Conservation (phyloP, 2,329 filamentous ascomycete species). For the Colletotrichum tamarilloi region DNA sequence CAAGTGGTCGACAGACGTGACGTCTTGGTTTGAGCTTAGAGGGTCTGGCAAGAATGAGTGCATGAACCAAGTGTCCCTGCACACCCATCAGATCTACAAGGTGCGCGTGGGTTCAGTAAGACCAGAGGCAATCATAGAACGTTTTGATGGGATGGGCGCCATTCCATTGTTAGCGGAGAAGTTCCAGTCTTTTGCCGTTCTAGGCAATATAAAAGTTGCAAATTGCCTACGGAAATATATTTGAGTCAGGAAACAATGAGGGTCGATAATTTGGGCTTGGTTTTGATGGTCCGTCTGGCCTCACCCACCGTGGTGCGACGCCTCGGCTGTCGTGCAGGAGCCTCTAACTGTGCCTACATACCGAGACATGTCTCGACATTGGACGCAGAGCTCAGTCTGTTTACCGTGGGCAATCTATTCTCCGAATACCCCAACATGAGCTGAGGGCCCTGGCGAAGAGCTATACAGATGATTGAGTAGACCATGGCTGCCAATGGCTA, state of each 20-base stretch:
- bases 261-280: neutral
- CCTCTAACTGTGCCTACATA: neutral
- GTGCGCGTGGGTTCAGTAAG: neutral
- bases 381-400: neutral
- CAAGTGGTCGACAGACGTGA: conserved; percentile 1
- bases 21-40: neutral
- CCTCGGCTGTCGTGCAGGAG: conserved; percentile 1
- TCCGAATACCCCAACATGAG: conserved; percentile 5
- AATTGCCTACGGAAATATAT: no score
- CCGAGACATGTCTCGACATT: conserved; percentile 14
- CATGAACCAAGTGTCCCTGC: conserved; percentile 25
- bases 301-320: neutral
- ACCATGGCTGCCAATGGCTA: neutral
- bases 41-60: conserved; percentile 1
- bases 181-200: neutral
- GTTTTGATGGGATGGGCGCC: neutral
- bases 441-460: neutral
- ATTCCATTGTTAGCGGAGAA: neutral
- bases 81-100: neutral
- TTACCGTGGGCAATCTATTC: neutral
- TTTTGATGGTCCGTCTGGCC: neutral
- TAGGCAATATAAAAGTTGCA: neutral
- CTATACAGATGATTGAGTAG: neutral
- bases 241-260: neutral
- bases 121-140: conserved; percentile 6